phyloP scores from a whole-genome alignment of 108 stramenopile genomes.

The Fistulifera solaris region DNA sequence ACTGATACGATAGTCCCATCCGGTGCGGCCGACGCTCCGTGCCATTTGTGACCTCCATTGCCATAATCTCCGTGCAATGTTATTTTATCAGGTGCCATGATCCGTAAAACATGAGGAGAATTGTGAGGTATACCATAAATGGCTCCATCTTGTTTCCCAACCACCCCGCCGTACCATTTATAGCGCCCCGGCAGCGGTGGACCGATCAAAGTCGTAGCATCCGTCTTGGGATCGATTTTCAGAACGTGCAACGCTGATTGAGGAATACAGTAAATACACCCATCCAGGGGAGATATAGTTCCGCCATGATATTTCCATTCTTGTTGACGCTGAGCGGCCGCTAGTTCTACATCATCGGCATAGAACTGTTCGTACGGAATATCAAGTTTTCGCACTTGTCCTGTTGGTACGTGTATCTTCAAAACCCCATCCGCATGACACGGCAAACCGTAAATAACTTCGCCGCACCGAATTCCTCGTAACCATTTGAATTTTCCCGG shows the following conservation, averaged over 20 bases:
- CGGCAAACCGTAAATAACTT: constrained; percentile 76
- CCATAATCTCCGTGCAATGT: constrained; percentile 61
- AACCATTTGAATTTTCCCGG: constrained; percentile 82
- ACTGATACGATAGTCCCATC: constrained; percentile 74
- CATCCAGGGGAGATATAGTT: constrained; percentile 49
- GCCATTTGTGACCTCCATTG: constrained; percentile 79
- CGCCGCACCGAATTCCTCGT: constrained; percentile 54
- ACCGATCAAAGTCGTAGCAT: constrained; percentile 45
- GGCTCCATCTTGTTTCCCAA: constrained; percentile 60
- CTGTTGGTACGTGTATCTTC: constrained; percentile 64
- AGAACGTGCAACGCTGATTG: constrained; percentile 65
- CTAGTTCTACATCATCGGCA: constrained; percentile 8
- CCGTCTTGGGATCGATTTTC: constrained; percentile 63
- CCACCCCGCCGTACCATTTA: constrained; percentile 87
- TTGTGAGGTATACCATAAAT: constrained; percentile 85
- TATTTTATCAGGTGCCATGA: constrained; percentile 33
- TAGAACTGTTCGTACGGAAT: constrained; percentile 66
- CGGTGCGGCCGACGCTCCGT: constrained; percentile 46
- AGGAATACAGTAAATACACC: constrained; percentile 80
- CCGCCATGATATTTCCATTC: constrained; percentile 89
- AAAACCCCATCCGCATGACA: constrained; percentile 77
- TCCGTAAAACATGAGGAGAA: constrained; percentile 29
- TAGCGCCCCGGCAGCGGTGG: constrained; percentile 50
- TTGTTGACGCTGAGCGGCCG: constrained; percentile 33
- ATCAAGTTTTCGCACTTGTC: constrained; percentile 37